Evolutionary conservation across 768 basidiomycete genomes (phyloP).

Genomic region (Piloderma croceum): DNA sequence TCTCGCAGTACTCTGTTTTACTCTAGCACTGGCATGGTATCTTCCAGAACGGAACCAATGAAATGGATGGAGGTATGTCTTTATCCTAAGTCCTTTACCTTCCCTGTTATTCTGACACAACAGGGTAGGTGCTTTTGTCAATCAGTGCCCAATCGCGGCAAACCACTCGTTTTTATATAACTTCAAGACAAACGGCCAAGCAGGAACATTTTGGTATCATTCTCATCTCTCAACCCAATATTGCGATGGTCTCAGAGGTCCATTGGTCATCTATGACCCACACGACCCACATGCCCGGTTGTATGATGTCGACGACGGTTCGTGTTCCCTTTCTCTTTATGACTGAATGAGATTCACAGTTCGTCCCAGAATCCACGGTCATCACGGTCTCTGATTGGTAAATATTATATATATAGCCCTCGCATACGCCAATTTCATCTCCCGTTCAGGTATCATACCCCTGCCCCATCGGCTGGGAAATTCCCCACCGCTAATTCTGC

Average conservation of each 20-base stretch:
- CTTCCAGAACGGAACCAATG: conserved; percentile 21
- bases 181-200: conserved; percentile 32
- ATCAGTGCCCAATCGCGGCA: conserved; percentile 41
- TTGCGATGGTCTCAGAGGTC: conserved; percentile 37
- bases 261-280: conserved; percentile 42
- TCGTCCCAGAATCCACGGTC: conserved; percentile 33
- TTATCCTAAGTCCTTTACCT: too few species aligned
- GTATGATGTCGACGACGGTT: conserved; percentile 47
- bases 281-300: conserved; percentile 34
- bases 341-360: background rate
- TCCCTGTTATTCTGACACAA: conserved; percentile 37
- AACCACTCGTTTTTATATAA: conserved; percentile 36
- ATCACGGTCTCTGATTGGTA: conserved; percentile 45
- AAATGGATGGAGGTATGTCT: too few species aligned
- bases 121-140: conserved; percentile 38
- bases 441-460: conserved; percentile 25
- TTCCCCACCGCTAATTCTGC: conserved; percentile 26
- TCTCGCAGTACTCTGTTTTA: background rate
- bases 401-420: conserved; percentile 13
- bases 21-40: conserved; percentile 8
- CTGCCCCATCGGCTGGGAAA: conserved; percentile 9
- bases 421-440: background rate
- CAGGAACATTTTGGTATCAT: conserved; percentile 44
- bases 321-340: too few species aligned
- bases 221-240: conserved; percentile 28